Percentiles rank a stretch among this genome's conserved stretches.
These are phyloP conservation scores for Lavandula angustifolia DNA, from an alignment of 257 asterid species.

Conservation along the genomic window DNA sequence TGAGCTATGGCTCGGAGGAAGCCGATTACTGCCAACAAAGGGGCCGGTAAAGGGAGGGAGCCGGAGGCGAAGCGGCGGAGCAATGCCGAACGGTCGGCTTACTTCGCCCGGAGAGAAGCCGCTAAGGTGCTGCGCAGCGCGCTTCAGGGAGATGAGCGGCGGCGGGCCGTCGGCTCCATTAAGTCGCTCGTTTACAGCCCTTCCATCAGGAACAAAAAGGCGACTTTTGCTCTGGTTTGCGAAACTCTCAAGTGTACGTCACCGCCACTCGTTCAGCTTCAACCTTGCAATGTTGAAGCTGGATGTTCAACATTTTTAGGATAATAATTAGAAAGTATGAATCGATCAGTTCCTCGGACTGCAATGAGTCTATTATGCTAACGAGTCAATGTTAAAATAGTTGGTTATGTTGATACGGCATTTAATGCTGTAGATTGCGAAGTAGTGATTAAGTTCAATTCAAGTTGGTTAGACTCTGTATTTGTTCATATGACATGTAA, in stretches of 20 bases:
- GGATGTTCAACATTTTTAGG: not conserved
- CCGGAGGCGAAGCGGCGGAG: slow-evolving; percentile 45
- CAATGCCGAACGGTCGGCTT: slow-evolving; percentile 74
- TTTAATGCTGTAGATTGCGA: not conserved
- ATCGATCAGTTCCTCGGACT: not conserved
- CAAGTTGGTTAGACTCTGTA: not conserved
- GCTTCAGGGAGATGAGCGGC: slow-evolving; percentile 87
- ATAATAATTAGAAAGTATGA: not conserved
- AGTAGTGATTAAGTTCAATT: not conserved
- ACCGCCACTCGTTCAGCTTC: slow-evolving; percentile 19
- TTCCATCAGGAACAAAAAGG: slow-evolving; percentile 76
- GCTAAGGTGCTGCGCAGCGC: slow-evolving; percentile 82
- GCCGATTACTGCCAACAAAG: slow-evolving; percentile 27
- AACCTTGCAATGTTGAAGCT: not conserved
- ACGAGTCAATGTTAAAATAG: not conserved
- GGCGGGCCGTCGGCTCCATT: slow-evolving; percentile 80
- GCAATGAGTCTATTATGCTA: slow-evolving; percentile 5
- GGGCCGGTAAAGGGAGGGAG: slow-evolving; percentile 37
- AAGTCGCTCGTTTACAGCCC: slow-evolving; percentile 88
- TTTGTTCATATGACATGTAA: not conserved
- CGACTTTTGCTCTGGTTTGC: slow-evolving; percentile 84
- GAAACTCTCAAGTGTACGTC: slow-evolving; percentile 86
- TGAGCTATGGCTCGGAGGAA: slow-evolving; percentile 56
- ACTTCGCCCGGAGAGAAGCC: slow-evolving; percentile 92
- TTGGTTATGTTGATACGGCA: not conserved